Conservation (phyloP, 2,329 filamentous ascomycete genomes). For the Microcyclospora pomicola region DNA sequence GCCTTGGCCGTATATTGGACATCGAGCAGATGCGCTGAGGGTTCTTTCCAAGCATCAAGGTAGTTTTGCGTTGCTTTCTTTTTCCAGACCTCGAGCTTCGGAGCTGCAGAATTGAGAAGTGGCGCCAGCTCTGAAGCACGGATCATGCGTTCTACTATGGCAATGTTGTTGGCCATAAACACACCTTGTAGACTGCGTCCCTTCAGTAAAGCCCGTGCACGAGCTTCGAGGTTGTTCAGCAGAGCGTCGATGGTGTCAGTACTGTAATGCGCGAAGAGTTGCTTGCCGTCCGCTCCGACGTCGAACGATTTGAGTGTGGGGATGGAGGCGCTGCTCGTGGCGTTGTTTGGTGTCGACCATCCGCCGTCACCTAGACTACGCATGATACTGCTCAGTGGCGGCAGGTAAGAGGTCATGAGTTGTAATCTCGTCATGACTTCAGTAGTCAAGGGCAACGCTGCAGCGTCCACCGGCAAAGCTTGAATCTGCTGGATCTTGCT, state of each 20-base stretch:
- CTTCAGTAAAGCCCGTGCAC: conserved; percentile 58
- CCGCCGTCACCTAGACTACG: conserved; percentile 85
- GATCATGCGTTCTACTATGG: conserved; percentile 73
- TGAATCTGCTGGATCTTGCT: conserved; percentile 53
- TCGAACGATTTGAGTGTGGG: conserved; percentile 69
- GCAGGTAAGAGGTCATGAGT: conserved; percentile 73
- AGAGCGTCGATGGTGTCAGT: conserved; percentile 76
- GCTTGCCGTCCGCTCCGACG: conserved; percentile 72
- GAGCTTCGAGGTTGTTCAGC: conserved; percentile 60
- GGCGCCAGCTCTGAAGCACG: conserved; percentile 62
- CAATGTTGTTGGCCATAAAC: conserved; percentile 79
- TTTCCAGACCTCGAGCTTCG: conserved; percentile 59
- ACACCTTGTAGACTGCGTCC: conserved; percentile 69
- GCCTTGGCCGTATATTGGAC: conserved; percentile 76
- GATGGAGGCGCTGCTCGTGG: conserved; percentile 47
- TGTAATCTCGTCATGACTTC: conserved; percentile 80
- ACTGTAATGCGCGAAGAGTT: conserved; percentile 82
- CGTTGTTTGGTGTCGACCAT: conserved; percentile 50
- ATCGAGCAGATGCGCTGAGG: conserved; percentile 72
- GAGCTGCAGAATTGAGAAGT: conserved; percentile 45
- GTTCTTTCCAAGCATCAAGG: conserved; percentile 75
- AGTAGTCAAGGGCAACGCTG: conserved; percentile 60
- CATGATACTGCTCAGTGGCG: conserved; percentile 77
- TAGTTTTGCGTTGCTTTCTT: conserved; percentile 77
- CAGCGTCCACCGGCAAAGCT: conserved; percentile 62